Evolutionary conservation across 2,329 filamentous ascomycete species (phyloP), one percentile per base, ranked within the genome.

Genomic region (Graphium sp.): DNA sequence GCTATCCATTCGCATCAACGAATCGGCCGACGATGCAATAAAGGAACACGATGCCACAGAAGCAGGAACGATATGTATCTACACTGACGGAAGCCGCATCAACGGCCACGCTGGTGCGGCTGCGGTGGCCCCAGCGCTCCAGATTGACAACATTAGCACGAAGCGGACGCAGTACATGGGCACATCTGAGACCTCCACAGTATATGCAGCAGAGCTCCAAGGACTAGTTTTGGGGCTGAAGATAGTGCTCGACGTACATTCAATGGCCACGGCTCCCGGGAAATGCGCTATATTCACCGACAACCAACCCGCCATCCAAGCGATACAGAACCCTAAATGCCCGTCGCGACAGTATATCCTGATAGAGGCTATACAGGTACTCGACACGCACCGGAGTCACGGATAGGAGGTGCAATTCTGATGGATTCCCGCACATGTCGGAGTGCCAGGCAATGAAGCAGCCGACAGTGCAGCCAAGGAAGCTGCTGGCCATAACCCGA

Each of bases 401-500:
- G 27, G 30, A 18, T 30, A 26, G 35, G 24, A 34, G 7, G 24
- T 39, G 18, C 17, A 35, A 22, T 34, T 40, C 28, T 23, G 32
- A 3, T 38, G 29, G 38, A 39, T 40, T 23, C 35, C 37, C 13
- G 39, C 33, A 31, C 34, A 40, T 32, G 28, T 33, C 17, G 36
- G 39, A 30, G 28, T 39, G 28, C 28, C 31, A 19, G 36, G 35
- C 7, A 39, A 40, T 26, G 32, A 42, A 34, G 30, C 26, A 20
- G 34, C 36, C 37, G 45, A 33, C 39, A 40, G 11, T 35, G 40
- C 37, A 53, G 33, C 50, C 46, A 22, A 51, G 50, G 34, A 60
- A 56, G 37, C 53, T 54, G 34, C 41, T 55, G 13, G 58, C 55
- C 24, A 18, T 21, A 22, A 30, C 15, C n/a, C 15, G n/a, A 17